These are phyloP conservation scores for Blepharisma japonicum DNA, from an alignment of 73 alveolate genomes.

Conservation along the genomic window DNA sequence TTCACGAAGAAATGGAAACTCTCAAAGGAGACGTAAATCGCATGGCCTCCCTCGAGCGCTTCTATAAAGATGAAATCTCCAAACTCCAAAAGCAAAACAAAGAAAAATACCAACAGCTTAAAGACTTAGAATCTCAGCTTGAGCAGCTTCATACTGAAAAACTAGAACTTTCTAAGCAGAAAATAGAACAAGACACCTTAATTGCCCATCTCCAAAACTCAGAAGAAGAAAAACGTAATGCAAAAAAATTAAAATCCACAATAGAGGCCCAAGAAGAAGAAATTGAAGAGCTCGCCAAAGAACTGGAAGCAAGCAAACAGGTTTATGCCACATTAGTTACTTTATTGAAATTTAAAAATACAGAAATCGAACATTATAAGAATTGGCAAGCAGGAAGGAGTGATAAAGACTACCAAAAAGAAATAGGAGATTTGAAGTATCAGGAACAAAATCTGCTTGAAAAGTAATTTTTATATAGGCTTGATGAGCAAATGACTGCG, in stretches of 20 bases:
- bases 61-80: neutral
- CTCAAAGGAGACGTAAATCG: neutral
- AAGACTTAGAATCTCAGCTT: neutral
- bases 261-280: neutral
- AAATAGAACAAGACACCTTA: neutral
- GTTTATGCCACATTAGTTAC: neutral
- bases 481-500: too few relatives aligned
- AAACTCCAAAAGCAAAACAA: neutral
- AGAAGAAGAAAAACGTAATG: neutral
- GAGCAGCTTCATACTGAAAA: constrained; percentile 13
- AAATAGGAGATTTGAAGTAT: neutral
- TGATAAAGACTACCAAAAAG: neutral
- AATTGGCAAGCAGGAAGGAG: neutral
- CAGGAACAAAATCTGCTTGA: neutral
- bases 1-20: constrained; percentile 8
- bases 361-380: neutral
- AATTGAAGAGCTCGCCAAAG: constrained; percentile 1
- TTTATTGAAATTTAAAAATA: neutral
- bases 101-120: neutral
- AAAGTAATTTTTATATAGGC: too few relatives aligned
- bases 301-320: neutral
- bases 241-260: neutral
- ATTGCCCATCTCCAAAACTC: neutral
- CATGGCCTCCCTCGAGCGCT: neutral
- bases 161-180: neutral